These are phyloP conservation scores for Nigrospora sphaerica DNA, from an alignment of 2,329 filamentous ascomycete species.

Conservation along the genomic window DNA sequence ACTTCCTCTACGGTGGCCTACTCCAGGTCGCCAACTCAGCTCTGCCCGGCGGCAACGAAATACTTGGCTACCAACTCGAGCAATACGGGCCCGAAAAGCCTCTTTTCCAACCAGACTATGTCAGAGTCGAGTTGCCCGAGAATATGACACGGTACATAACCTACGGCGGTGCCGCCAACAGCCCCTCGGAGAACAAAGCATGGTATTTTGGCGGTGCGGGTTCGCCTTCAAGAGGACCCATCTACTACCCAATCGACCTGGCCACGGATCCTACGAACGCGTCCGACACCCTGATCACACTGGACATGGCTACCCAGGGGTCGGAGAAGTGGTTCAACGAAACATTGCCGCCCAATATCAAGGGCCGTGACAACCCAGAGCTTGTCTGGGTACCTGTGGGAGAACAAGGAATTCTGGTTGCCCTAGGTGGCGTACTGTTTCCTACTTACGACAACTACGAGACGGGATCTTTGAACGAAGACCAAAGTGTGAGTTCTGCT, in stretches of 20 bases:
- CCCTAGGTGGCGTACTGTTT: conserved; percentile 65
- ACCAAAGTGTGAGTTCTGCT: conserved; percentile 30
- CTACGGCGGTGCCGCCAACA: conserved; percentile 55
- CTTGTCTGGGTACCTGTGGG: conserved; percentile 74
- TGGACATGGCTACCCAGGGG: conserved; percentile 49
- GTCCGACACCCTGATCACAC: conserved; percentile 50
- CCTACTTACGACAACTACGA: conserved; percentile 37
- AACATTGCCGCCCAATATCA: conserved; percentile 41
- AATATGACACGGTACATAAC: conserved; percentile 54
- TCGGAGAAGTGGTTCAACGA: conserved; percentile 48
- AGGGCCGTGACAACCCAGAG: conserved; percentile 55
- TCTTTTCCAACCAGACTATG: conserved; percentile 36
- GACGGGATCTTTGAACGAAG: conserved; percentile 20
- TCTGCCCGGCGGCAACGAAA: conserved; percentile 31
- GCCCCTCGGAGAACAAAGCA: conserved; percentile 62
- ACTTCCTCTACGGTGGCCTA: conserved; percentile 58
- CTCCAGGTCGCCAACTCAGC: conserved; percentile 25
- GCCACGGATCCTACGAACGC: conserved; percentile 32
- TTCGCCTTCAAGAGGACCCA: conserved; percentile 39
- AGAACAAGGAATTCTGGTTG: conserved; percentile 66
- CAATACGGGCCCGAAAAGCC: conserved; percentile 39
- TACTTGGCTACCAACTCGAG: conserved; percentile 45
- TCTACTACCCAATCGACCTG: conserved; percentile 31
- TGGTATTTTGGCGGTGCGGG: conserved; percentile 65
- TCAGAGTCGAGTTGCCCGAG: conserved; percentile 29